Conservation (phyloP, 495 filamentous ascomycete genomes). For the Parathielavia appendiculata region DNA sequence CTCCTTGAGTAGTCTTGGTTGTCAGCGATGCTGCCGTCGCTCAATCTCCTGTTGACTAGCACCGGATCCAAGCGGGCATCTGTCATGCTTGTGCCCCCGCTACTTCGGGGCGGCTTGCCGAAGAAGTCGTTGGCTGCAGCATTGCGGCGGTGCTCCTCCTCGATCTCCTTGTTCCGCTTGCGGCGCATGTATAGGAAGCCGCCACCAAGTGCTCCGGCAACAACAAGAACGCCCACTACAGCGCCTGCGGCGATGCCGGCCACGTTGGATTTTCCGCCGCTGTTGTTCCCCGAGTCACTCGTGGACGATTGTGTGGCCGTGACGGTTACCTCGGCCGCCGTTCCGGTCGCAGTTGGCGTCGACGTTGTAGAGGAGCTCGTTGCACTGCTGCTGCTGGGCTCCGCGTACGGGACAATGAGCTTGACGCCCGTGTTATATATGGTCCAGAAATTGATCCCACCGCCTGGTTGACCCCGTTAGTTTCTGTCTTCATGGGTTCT, state of each 20-base stretch:
- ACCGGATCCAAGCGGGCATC: conserved; percentile 87
- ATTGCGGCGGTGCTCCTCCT: conserved; percentile 75
- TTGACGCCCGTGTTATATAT: conserved; percentile 48
- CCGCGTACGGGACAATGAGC: conserved; percentile 22
- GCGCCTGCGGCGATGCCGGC: conserved; percentile 84
- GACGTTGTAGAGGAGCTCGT: background rate
- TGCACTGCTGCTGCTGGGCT: background rate
- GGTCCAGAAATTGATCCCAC: conserved; percentile 41
- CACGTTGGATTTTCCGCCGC: conserved; percentile 38
- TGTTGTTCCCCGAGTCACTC: conserved; percentile 30
- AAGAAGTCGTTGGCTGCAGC: conserved; percentile 64
- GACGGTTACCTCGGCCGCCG: background rate
- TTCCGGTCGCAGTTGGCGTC: background rate
- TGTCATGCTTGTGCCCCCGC: conserved; percentile 56
- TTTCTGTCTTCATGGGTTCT: background rate
- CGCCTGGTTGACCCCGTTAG: conserved; percentile 46
- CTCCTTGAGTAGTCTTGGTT: conserved; percentile 95
- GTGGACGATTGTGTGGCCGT: conserved; percentile 5
- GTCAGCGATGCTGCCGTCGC: conserved; percentile 95
- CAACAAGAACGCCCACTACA: conserved; percentile 73
- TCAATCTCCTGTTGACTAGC: conserved; percentile 81
- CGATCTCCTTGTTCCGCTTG: conserved; percentile 64
- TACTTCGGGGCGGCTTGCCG: conserved; percentile 53
- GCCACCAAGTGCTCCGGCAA: conserved; percentile 60
- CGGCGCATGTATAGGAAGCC: conserved; percentile 71